Base-by-base conservation (phyloP, 495 filamentous ascomycete genomes). In the Sordaria brevicollis region DNA sequence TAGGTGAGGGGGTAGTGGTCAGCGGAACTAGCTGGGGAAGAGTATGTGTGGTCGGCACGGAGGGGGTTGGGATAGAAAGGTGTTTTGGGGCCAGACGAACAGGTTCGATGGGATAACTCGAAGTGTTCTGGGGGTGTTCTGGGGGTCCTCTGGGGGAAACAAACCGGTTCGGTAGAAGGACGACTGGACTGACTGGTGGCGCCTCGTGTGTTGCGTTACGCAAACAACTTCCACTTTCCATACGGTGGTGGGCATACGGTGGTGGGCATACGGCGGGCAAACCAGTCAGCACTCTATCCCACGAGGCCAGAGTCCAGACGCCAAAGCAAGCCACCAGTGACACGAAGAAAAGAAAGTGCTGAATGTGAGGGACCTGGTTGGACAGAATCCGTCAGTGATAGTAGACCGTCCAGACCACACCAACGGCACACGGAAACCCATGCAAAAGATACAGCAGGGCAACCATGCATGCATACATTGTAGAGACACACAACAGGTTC, bases 1-100 rank as follows among this genome's bases (percentile, higher is more conserved):
- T 19, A 76, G 71, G 67, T 77, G 43, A 77, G 17, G 25, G 29
- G 49, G 41, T 29, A 54, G 31, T 41, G 69, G 71, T 62, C 67
- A 71, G 69, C n/a, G n/a, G n/a, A n/a, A n/a, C n/a, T n/a, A n/a
- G n/a, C n/a, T n/a, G n/a, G n/a, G n/a, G n/a, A n/a, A n/a, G n/a
- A n/a, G n/a, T n/a, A n/a, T n/a, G n/a, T n/a, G 31, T 41, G 69
- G 71, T 62, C 67, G 70, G 69, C 70, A 41, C 49, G 13, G 49
- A 29, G 25, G 49, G 17, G 33, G 21, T 29, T 13, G 49, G 9
- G 19, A n/a, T n/a, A n/a, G n/a, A n/a, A n/a, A n/a, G n/a, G n/a
- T n/a, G n/a, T n/a, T n/a, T n/a, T n/a, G n/a, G n/a, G n/a, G n/a
- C n/a, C n/a, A n/a, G n/a, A n/a, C n/a, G n/a, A n/a, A n/a, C n/a